phyloP scores from a whole-genome alignment of 2,329 filamentous ascomycete species.

The Colletotrichum nymphaeae region DNA sequence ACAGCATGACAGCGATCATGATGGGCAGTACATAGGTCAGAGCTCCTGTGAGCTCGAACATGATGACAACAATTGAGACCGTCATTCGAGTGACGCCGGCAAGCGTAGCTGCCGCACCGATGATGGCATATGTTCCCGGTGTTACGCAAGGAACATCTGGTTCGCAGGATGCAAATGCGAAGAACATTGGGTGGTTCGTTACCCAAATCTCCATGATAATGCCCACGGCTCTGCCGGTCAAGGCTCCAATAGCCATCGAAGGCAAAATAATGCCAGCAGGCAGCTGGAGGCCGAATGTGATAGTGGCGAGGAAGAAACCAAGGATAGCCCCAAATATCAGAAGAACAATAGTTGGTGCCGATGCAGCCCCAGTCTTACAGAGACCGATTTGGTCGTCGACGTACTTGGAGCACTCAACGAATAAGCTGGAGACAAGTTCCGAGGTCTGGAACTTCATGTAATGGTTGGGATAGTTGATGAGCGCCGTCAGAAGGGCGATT shows the following conservation, averaged over 20 bases:
- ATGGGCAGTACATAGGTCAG: conserved; percentile 97
- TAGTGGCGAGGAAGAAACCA: conserved; percentile 84
- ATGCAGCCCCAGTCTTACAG: conserved; percentile 87
- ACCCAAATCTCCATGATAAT: conserved; percentile 93
- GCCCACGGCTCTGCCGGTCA: conserved; percentile 89
- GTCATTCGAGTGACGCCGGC: conserved; percentile 96
- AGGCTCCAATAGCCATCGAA: conserved; percentile 93
- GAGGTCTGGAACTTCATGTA: conserved; percentile 96
- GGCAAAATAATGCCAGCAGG: conserved; percentile 96
- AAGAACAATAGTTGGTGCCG: conserved; percentile 83
- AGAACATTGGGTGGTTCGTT: conserved; percentile 77
- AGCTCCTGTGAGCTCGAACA: conserved; percentile 98
- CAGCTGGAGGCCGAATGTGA: conserved; percentile 94
- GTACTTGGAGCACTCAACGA: conserved; percentile 87
- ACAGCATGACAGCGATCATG: conserved; percentile 98
- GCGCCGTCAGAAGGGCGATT: conserved; percentile 84
- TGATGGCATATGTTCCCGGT: conserved; percentile 95
- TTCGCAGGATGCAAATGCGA: conserved; percentile 84
- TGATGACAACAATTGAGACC: conserved; percentile 98
- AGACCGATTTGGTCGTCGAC: conserved; percentile 89
- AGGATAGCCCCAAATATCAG: conserved; percentile 84
- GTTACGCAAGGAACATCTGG: conserved; percentile 90
- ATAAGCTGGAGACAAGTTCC: conserved; percentile 90
- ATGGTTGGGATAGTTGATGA: conserved; percentile 95
- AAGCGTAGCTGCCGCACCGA: conserved; percentile 94